Conservation (phyloP, 352 stramenopile species). For the Globisporangium uncinulatum region DNA sequence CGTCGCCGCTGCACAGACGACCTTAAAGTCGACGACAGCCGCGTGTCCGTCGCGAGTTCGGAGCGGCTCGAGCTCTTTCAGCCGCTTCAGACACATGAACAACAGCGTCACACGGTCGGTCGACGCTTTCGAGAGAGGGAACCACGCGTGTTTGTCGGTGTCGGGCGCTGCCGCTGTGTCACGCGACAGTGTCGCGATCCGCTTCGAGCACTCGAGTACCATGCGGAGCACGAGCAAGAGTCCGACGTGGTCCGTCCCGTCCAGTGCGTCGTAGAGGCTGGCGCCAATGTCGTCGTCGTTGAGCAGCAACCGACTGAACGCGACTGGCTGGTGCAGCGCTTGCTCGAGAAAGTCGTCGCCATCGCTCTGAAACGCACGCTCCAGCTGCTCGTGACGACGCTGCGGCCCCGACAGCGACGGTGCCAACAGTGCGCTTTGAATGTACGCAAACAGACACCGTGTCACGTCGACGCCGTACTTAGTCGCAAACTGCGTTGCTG, state of each 20-base stretch:
- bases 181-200: conserved; percentile 11
- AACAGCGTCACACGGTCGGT: conserved; percentile 56
- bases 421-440: conserved; percentile 38
- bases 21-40: conserved; percentile 43
- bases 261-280: conserved; percentile 50
- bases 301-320: conserved; percentile 58
- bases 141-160: conserved; percentile 12
- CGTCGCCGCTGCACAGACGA: conserved; percentile 34
- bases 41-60: background rate
- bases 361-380: conserved; percentile 53
- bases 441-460: conserved; percentile 57
- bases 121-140: conserved; percentile 46
- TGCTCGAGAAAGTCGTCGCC: conserved; percentile 56
- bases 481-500: conserved; percentile 45
- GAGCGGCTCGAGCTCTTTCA: conserved; percentile 40
- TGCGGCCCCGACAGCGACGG: background rate
- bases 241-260: conserved; percentile 63
- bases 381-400: conserved; percentile 53
- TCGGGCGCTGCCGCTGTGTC: background rate
- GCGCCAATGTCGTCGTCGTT: conserved; percentile 7
- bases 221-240: conserved; percentile 65
- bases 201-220: conserved; percentile 74
- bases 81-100: conserved; percentile 76
- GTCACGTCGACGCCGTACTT: conserved; percentile 72
- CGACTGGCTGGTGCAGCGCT: conserved; percentile 42